Evolutionary conservation across 495 filamentous ascomycete species (phyloP).

Genomic region (Penicillium psychrofluorescens): DNA sequence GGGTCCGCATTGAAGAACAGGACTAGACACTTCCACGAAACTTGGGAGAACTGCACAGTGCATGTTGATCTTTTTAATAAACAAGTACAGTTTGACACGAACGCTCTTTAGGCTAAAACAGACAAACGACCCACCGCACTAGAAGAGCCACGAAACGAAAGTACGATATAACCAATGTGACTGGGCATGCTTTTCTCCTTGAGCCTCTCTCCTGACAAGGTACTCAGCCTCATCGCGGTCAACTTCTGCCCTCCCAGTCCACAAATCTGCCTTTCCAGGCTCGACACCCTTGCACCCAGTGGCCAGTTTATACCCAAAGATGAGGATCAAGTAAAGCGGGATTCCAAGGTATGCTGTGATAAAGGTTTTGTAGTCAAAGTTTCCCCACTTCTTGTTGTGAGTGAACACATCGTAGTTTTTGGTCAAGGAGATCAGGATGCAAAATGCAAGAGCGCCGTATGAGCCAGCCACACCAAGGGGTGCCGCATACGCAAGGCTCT

Average conservation of each 20-base stretch:
- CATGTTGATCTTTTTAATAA: too few species aligned
- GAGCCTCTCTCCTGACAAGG: constrained; percentile 46
- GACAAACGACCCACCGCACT: not conserved
- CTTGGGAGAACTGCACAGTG: too few species aligned
- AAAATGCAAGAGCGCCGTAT: constrained; percentile 59
- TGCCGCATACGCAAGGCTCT: constrained; percentile 62
- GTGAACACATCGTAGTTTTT: constrained; percentile 75
- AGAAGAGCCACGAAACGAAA: constrained; percentile 65
- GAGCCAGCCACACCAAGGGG: constrained; percentile 64
- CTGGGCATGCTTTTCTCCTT: constrained; percentile 28
- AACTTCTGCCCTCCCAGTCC: constrained; percentile 63
- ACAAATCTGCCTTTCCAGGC: constrained; percentile 59
- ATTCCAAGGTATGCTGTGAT: constrained; percentile 80
- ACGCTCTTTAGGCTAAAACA: too few species aligned
- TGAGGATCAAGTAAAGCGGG: constrained; percentile 64
- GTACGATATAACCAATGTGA: constrained; percentile 50
- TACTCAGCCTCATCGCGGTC: constrained; percentile 68
- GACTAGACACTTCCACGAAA: too few species aligned
- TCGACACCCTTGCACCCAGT: constrained; percentile 45
- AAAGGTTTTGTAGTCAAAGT: constrained; percentile 66
- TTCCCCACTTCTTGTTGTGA: constrained; percentile 38
- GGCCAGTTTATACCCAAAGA: constrained; percentile 62
- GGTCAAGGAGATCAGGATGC: constrained; percentile 62
- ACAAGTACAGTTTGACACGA: too few species aligned
- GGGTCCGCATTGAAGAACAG: too few species aligned